Conservation (phyloP, 1,284 basidiomycete genomes). For the Pseudozyma hubeiensis region DNA sequence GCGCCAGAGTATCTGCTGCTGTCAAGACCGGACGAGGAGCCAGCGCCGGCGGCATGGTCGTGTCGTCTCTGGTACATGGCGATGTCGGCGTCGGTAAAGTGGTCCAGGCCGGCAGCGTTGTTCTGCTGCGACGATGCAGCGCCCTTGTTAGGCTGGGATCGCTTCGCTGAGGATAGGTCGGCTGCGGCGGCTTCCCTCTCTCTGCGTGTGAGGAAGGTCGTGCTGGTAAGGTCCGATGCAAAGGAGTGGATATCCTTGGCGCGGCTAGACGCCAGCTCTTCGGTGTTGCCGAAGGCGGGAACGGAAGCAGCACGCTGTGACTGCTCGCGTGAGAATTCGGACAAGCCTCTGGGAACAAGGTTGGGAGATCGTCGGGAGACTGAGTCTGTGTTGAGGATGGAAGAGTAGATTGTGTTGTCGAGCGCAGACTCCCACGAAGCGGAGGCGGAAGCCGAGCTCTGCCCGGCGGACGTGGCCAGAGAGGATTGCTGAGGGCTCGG, state of each 20-base stretch:
- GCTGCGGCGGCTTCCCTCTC: conserved; percentile 47
- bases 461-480: conserved; percentile 13
- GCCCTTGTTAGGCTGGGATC: neutral
- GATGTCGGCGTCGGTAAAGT: conserved; percentile 48
- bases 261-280: conserved; percentile 19
- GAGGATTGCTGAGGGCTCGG: conserved; percentile 41
- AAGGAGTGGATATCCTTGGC: conserved; percentile 26
- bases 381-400: conserved; percentile 48
- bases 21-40: conserved; percentile 28
- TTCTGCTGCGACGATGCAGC: conserved; percentile 9
- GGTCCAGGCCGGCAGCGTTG: conserved; percentile 23
- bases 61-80: conserved; percentile 49
- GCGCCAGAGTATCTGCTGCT: conserved; percentile 49
- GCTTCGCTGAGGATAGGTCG: conserved; percentile 4
- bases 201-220: conserved; percentile 41
- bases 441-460: conserved; percentile 5
- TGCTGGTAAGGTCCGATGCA: conserved; percentile 46
- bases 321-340: conserved; percentile 40
- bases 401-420: conserved; percentile 43
- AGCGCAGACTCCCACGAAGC: conserved; percentile 33
- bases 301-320: conserved; percentile 37
- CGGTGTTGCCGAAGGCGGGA: conserved; percentile 43
- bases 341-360: conserved; percentile 33
- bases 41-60: conserved; percentile 30
- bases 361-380: conserved; percentile 37